phyloP scores from a whole-genome alignment of 1,284 basidiomycete genomes.

The Austroboletus novae-zelandiae region DNA sequence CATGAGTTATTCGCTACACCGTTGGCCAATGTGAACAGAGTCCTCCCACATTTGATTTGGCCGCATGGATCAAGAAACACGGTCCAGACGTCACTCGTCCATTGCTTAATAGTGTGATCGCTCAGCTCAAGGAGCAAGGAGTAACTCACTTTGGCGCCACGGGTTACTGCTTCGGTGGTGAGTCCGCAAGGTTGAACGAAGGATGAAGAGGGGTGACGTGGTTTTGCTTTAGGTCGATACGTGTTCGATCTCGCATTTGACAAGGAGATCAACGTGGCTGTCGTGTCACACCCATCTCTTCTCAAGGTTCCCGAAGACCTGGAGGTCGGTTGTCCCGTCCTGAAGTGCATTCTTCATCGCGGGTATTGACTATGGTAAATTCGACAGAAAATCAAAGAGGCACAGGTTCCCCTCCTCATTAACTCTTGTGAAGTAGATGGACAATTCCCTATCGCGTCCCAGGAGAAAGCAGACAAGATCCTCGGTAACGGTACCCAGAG shows the following conservation, averaged over 20 bases:
- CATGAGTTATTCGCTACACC: background rate
- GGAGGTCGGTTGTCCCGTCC: conserved; percentile 6
- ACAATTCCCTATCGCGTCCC: conserved; percentile 32
- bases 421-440: conserved; percentile 41
- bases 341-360: no score
- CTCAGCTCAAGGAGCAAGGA: conserved; percentile 55
- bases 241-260: conserved; percentile 70
- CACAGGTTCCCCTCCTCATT: conserved; percentile 42
- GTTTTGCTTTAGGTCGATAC: conserved; percentile 43
- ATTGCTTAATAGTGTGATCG: conserved; percentile 54
- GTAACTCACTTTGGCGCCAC: conserved; percentile 57
- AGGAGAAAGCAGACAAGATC: conserved; percentile 38
- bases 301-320: conserved; percentile 48
- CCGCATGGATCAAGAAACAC: conserved; percentile 52
- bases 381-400: conserved; percentile 29
- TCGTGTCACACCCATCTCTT: conserved; percentile 67
- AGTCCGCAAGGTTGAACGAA: conserved; percentile 10
- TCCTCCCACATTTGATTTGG: conserved; percentile 38
- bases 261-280: conserved; percentile 49
- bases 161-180: conserved; percentile 73
- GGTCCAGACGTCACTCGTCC: conserved; percentile 46
- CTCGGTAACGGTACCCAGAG: conserved; percentile 39
- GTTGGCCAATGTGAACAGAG: background rate
- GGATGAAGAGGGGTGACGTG: background rate
- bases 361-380: background rate